Evolutionary conservation across 345 rosid genomes (phyloP).

Genomic region (Trapa incisa): DNA sequence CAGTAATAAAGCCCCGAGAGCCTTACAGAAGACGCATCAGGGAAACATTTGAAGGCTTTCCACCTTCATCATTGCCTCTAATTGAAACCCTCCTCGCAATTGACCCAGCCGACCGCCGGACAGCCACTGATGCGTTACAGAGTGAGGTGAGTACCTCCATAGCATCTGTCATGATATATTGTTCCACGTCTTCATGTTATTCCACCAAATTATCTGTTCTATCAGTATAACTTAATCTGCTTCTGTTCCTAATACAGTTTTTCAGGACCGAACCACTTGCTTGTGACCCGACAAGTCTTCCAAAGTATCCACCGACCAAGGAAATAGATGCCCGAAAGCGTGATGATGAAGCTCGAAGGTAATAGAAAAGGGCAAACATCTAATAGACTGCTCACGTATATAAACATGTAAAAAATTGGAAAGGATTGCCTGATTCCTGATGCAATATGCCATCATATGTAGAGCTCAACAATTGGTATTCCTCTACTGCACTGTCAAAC

Average conservation of each 20-base stretch:
- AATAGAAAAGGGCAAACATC: too few relatives aligned
- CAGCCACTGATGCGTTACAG: conserved; percentile 64
- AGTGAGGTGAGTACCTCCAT: conserved; percentile 50
- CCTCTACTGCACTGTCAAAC: not conserved
- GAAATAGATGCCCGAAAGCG: conserved; percentile 75
- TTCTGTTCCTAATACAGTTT: not conserved
- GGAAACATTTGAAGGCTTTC: conserved; percentile 71
- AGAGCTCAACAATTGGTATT: not conserved
- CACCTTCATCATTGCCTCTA: conserved; percentile 59
- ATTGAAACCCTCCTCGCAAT: conserved; percentile 80
- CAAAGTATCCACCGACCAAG: conserved; percentile 85
- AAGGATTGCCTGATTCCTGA: not conserved
- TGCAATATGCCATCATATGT: too few relatives aligned
- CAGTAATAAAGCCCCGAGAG: conserved; percentile 56
- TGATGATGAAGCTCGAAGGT: conserved; percentile 83
- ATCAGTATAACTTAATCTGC: not conserved
- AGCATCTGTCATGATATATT: not conserved
- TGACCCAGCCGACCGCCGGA: conserved; percentile 78
- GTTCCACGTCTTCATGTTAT: not conserved
- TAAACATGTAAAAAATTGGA: too few relatives aligned
- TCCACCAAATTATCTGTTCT: not conserved
- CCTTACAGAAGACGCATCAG: conserved; percentile 55
- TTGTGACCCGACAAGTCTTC: conserved; percentile 76
- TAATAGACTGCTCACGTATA: too few relatives aligned
- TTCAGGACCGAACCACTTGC: conserved; percentile 69